These are phyloP conservation scores for Rubia balearica DNA, from an alignment of 305 asterid genomes.

Conservation along the genomic window DNA sequence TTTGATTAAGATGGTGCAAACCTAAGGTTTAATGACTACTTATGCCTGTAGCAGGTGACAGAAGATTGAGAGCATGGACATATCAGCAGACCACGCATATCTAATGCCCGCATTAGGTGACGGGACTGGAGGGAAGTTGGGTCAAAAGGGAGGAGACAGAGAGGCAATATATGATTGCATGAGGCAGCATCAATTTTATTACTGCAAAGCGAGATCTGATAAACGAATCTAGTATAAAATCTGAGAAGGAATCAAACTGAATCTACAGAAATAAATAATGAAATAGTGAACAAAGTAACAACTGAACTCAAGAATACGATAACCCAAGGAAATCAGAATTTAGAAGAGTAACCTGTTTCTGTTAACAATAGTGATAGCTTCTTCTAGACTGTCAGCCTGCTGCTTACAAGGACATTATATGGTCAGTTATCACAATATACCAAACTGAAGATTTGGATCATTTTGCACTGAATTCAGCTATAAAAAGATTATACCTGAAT, in stretches of 20 bases:
- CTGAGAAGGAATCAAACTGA: neutral
- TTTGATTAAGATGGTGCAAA: neutral
- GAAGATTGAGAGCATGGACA: neutral
- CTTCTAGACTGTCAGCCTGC: conserved; percentile 39
- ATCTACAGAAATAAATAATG: neutral
- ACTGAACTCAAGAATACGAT: neutral
- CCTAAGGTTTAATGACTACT: neutral
- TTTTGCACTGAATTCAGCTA: neutral
- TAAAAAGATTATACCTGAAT: conserved; percentile 30
- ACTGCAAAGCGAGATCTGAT: neutral
- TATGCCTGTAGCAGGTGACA: neutral
- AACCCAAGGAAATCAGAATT: conserved; percentile 4
- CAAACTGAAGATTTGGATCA: neutral
- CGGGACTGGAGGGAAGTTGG: too few species aligned
- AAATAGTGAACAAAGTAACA: neutral
- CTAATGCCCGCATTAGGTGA: too few species aligned
- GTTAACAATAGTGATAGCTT: conserved; percentile 37
- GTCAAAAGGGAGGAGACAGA: neutral
- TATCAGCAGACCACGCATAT: neutral
- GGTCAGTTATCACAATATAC: conserved; percentile 1
- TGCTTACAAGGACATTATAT: conserved; percentile 13
- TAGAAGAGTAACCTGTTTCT: conserved; percentile 27
- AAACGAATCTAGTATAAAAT: neutral
- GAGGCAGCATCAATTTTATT: neutral
- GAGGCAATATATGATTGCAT: conserved; percentile 2